Evolutionary conservation across 306 rosid species (phyloP), one percentile per base, ranked within the genome.

Genomic region (Dalbergia oliveri): DNA sequence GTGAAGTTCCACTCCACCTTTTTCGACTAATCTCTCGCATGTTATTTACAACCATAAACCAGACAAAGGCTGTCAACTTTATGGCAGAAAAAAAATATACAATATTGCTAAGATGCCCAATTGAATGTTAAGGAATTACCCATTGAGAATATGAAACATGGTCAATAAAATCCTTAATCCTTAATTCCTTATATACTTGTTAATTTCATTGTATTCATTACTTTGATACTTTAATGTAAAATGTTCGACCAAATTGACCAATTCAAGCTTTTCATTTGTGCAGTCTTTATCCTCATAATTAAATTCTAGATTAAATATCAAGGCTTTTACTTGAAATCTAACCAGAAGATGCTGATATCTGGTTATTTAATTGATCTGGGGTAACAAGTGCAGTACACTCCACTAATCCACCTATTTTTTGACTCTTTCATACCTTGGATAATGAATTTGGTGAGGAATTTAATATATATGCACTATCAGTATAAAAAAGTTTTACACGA

Each of bases 311-410:
- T 72, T 64, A 53, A 18, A n/a, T 41, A 6, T 19, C 63, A 31
- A 54, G 19, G 41, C 54, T 66, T 68, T 75, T 33, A 26, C 63
- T 61, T 15, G 21, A 75, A 62, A 70, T 77, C 75, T 35, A 71
- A 35, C 59, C 18, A 54, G 59, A 65, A 75, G 45, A 82, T 51
- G 69, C 68, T 13, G 66, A 54, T 62, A 62, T 43, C 23, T 12
- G 39, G 66, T 11, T 64, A 54, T 53, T 35, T 43, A 76, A 54
- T 34, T 53, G 35, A 57, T 51, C 41, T 5, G 63, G 19, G 57
- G 11, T 58, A 74, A 61, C 19, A 67, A 16, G 74, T 41, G 68
- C 49, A 31, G 50, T 35, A 21, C 1, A 63, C 33, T 61, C 62
- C 8, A 44, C 68, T 2, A 63, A 19, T 61, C 67, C 8, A 44